Conservation (phyloP, 371 early-diverging fungal species). For the Mucor sp. region DNA sequence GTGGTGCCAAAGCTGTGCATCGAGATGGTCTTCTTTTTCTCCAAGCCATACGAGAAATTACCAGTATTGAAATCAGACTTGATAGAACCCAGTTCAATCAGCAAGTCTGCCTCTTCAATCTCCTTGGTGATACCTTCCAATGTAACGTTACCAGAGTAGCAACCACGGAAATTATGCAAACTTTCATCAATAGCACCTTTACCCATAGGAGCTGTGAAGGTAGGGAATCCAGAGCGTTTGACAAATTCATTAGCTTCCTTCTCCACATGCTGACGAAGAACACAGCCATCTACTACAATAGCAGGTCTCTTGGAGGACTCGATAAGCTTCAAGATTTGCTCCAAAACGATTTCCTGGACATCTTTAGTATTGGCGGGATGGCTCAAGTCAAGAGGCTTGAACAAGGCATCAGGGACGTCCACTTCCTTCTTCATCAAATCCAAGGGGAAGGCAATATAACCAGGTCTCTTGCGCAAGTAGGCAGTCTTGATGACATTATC, state of each 20-base stretch:
- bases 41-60: slow-evolving; percentile 40
- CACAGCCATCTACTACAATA: slow-evolving; percentile 51
- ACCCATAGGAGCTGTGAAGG: slow-evolving; percentile 50
- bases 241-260: slow-evolving; percentile 33
- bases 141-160: slow-evolving; percentile 37
- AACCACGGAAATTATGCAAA: slow-evolving; percentile 37
- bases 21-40: slow-evolving; percentile 34
- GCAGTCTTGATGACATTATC: slow-evolving; percentile 36
- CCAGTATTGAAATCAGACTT: slow-evolving; percentile 59
- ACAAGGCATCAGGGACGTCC: slow-evolving; percentile 11
- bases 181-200: slow-evolving; percentile 45
- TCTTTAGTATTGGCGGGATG: slow-evolving; percentile 27
- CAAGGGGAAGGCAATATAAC: slow-evolving; percentile 52
- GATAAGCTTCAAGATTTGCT: slow-evolving; percentile 29
- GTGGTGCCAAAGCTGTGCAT: slow-evolving; percentile 39
- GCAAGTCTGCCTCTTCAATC: slow-evolving; percentile 40
- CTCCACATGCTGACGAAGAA: slow-evolving; percentile 32
- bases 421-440: slow-evolving; percentile 42
- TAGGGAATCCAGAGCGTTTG: slow-evolving; percentile 39
- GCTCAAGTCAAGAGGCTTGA: not conserved
- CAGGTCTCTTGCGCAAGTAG: slow-evolving; percentile 30
- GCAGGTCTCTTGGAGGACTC: slow-evolving; percentile 36
- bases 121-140: slow-evolving; percentile 31
- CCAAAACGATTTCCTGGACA: slow-evolving; percentile 26
- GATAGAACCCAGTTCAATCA: slow-evolving; percentile 48